Evolutionary conservation across 371 early-diverging fungal genomes (phyloP).

Genomic region (Capillidium heterosporum): DNA sequence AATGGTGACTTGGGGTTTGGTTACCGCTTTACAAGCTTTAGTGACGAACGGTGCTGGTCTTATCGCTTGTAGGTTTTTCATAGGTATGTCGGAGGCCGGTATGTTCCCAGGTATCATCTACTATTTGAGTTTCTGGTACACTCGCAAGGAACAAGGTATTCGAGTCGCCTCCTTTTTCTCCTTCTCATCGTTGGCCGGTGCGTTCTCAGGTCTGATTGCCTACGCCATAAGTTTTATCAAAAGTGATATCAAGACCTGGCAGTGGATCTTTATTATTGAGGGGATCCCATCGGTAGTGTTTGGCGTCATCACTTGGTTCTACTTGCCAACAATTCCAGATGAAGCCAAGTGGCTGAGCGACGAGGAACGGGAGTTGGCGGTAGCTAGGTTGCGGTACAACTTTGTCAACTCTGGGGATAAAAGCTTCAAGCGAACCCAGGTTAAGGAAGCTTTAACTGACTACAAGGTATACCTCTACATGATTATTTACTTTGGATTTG

Average conservation of each 20-base stretch:
- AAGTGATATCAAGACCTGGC: conserved; percentile 23
- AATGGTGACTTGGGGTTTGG: conserved; percentile 38
- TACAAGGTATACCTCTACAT: conserved; percentile 20
- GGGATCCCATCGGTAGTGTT: conserved; percentile 21
- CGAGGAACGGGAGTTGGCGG: conserved; percentile 26
- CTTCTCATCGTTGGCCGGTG: conserved; percentile 43
- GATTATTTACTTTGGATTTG: conserved; percentile 16
- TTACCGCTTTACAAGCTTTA: conserved; percentile 20
- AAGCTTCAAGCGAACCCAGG: conserved; percentile 15
- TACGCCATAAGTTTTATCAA: conserved; percentile 31
- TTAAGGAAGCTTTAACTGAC: conserved; percentile 23
- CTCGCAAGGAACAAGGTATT: conserved; percentile 44
- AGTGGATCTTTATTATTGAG: conserved; percentile 37
- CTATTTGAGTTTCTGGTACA: conserved; percentile 59
- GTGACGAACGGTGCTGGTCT: conserved; percentile 19
- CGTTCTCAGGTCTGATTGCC: conserved; percentile 43
- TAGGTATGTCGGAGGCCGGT: conserved; percentile 47
- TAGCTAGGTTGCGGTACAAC: conserved; percentile 21
- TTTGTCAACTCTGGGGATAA: conserved; percentile 15
- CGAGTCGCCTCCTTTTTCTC: conserved; percentile 48
- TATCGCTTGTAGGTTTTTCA: conserved; percentile 37
- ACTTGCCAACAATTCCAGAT: conserved; percentile 38
- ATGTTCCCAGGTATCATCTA: conserved; percentile 56
- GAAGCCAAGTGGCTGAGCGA: conserved; percentile 24
- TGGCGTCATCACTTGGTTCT: conserved; percentile 16